Evolutionary conservation across 2,329 filamentous ascomycete genomes (phyloP).

Genomic region (Emmonsiellopsis sp.): DNA sequence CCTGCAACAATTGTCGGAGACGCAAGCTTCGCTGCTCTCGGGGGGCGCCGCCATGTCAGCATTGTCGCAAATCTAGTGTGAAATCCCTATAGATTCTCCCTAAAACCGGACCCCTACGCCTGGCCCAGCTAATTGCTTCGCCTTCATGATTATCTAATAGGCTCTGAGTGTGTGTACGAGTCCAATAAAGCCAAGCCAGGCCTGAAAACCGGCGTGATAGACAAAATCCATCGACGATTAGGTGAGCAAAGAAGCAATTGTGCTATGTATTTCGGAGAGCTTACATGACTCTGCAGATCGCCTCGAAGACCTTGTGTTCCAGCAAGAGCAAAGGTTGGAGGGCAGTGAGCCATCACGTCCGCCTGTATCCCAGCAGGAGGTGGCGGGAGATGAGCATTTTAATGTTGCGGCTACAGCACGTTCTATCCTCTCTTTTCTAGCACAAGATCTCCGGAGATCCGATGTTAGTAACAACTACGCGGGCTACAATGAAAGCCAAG

Average conservation of each 20-base stretch:
- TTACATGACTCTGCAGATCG: slow-evolving; percentile 9
- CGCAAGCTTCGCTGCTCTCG: not conserved
- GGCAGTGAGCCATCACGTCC: not conserved
- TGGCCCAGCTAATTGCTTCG: slow-evolving; percentile 16
- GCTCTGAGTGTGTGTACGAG: slow-evolving; percentile 24
- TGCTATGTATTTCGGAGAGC: too few relatives aligned
- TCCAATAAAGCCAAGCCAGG: slow-evolving; percentile 21
- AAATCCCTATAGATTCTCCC: slow-evolving; percentile 6
- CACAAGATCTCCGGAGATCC: not conserved
- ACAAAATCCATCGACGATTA: slow-evolving; percentile 22
- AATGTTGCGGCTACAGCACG: not conserved
- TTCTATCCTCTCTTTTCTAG: not conserved
- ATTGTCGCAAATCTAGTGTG: slow-evolving; percentile 19
- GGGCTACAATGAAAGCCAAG: not conserved
- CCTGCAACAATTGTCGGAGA: not conserved
- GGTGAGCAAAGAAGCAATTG: slow-evolving; percentile 14
- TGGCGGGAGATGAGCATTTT: not conserved
- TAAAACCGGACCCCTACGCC: slow-evolving; percentile 38
- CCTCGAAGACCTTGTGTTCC: slow-evolving; percentile 5
- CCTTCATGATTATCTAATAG: slow-evolving; percentile 13
- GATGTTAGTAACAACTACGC: not conserved
- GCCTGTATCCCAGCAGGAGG: not conserved
- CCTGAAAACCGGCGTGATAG: slow-evolving; percentile 23
- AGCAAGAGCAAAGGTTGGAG: not conserved
- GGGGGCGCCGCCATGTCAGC: slow-evolving; percentile 23